Conservation (phyloP, 2,329 filamentous ascomycete genomes). For the Fusarium pininemorale region DNA sequence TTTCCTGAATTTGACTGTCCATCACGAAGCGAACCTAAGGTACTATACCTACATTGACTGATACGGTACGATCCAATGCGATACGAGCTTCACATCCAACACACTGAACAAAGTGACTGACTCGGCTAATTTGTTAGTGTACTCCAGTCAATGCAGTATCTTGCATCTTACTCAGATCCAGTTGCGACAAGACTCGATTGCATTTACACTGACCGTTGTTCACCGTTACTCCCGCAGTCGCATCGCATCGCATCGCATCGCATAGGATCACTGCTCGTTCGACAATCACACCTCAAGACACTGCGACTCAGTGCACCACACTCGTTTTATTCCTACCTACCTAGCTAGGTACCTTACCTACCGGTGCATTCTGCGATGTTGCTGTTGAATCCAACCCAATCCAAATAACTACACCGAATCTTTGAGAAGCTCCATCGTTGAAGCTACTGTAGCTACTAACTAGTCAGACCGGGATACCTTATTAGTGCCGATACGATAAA, state of each 20-base stretch:
- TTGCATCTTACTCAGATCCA: conserved; percentile 23
- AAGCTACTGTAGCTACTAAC: conserved; percentile 2
- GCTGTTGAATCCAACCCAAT: background rate
- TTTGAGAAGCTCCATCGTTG: conserved; percentile 9
- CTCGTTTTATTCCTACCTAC: background rate
- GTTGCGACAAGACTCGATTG: conserved; percentile 12
- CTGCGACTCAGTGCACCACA: background rate
- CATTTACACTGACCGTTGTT: conserved; percentile 3
- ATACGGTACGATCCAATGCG: background rate
- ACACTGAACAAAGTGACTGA: background rate
- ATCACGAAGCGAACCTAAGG: background rate
- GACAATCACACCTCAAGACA: background rate
- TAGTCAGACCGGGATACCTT: conserved; percentile 7
- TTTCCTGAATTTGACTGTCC: conserved; percentile 1
- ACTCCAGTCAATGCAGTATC: background rate
- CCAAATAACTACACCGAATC: conserved; percentile 17
- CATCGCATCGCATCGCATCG: background rate
- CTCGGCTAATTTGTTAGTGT: conserved; percentile 18
- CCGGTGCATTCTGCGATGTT: background rate
- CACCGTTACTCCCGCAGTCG: conserved; percentile 22
- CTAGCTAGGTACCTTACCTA: too few relatives aligned
- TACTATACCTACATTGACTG: background rate
- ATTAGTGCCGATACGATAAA: conserved; percentile 4
- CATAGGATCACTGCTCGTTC: conserved; percentile 1
- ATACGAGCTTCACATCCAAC: conserved; percentile 1